Evolutionary conservation across 805 yeast genomes (phyloP), one percentile per base, ranked within the genome.

Genomic region (Metschnikowia similis): DNA sequence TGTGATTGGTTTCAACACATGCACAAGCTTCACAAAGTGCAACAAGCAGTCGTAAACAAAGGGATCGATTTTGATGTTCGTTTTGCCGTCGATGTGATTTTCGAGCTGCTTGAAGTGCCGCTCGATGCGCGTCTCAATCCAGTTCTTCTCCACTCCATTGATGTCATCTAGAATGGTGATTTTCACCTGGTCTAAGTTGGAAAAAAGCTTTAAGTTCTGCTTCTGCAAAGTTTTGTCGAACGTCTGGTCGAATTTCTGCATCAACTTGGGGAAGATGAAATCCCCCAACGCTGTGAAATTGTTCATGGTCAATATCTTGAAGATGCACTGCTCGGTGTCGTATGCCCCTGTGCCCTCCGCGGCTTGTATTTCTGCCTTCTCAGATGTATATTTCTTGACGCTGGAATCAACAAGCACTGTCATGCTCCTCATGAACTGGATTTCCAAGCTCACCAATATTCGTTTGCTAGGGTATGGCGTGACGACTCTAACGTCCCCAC

Each of bases 401-500:
- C 70, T 62, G 1, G 77, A 71, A 45, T 73, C 77, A 38, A 71
- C 60, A 9, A 72, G 56, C 9, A 71, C 68, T 42, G 69, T 71
- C 57, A 73, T 62, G 56, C 74, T 67, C 55, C 78, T 58, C 72
- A 73, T 70, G 51, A 73, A 73, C 52, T 73, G 78, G 41, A 73
- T 71, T 58, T 73, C 78, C 49, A 73, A 61, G 49, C 74, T 68
- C 1, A 73, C 72, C 45, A 73, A 57, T 35, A 64, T 62, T 41
- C 75, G 56, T 48, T 72, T 72, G 51, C 72, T 70, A 8, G 78
- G 77, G 47, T 69, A 66, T 2, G 71, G 54, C 2, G 69, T 50
- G 2, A 69, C 66, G 13, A 73, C 68, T 31, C 73, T 60, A 9
- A 68, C 63, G 11, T 61, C 62, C 27, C 55, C 59, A 3, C 49